Base-by-base conservation (phyloP, 331 rosid species). In the Quercus lobata region DNA sequence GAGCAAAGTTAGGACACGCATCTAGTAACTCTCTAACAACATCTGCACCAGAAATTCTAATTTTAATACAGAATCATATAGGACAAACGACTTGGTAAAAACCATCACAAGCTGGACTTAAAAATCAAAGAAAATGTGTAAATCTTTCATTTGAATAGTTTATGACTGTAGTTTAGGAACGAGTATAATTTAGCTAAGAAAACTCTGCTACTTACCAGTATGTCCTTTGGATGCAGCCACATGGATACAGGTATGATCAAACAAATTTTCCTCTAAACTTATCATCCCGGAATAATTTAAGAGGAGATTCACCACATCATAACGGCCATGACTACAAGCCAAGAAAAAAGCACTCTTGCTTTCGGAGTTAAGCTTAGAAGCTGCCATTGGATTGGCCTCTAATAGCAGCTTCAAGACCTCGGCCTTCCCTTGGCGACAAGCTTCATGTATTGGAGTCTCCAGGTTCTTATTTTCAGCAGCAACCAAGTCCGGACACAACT, bases 371-470 rank as follows among this genome's bases (percentile, higher is more conserved):
- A 85, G 83, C 78, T 86, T 86, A 34, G 49, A 63, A 56, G 83
- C 87, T 66, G 88, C 88, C 25, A 2, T 74, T 0, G 87, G 82
- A 73, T 91, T 83, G 71, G 83, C 85, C 29, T 83, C 84, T 5
- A 93, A 44, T 22, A 91, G 83, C 78, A 84, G 69, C 81, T 69
- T 82, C 5, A 89, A 83, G 68, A 88, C 78, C 44, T 75, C 30
- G 6, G 53, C 74, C 74, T 86, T 87, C 68, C 88, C 93, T 34
- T 57, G 65, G 37, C 77, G 21, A 46, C 94, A 88, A 82, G 97
- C 93, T 72, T 87, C 89, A 30, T 93, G 92, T 71, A 93, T 56
- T 17, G 93, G 92, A 55, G 91, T 91, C 72, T 89, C 92, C 63
- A 79, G 57, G 56, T 75, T 77, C 76, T 88, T 86, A 63, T 91